Evolutionary conservation across 768 basidiomycete species (phyloP), one percentile per base, ranked within the genome.

Genomic region (Tylopilus balloui): DNA sequence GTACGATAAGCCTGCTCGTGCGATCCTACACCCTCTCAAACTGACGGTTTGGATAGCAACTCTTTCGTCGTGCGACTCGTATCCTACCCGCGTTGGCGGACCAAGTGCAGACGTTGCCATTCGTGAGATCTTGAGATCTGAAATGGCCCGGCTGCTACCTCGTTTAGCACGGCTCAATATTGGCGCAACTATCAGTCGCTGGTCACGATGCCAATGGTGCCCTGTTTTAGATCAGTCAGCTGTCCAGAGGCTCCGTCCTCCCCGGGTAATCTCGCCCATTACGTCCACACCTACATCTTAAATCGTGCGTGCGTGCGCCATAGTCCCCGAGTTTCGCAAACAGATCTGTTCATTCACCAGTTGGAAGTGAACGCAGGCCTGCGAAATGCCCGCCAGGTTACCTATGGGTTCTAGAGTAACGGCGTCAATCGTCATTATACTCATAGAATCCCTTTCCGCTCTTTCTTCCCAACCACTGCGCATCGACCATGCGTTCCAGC

Each of bases 381-480:
- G 27, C 27, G 27, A 32, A 14, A 4, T 32, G 31, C 15, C 31
- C 23, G 15, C 24, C 13, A 27, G 9, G 39, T 29, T 20, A 29
- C 19, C 28, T 15, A 21, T 14, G 28, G 17, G 23, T 12, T 20
- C 28, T 29, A 29, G 45, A 27, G 7, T 12, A 37, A 25, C 23
- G 24, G 24, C 15, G 28, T 56, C 49, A 62, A n/a, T 47, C 14
- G 5, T 63, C 56, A 0, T 62, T 53, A 60, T 96, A 96, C 54
- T 94, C 91, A 61, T 96, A 97, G 68, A 97, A 97, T 15, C 94
- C 93, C 66, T 87, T 92, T 4, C 93, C 92, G 50, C 80, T 90
- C 76, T 95, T 95, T 75, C 78, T 85, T 11, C 95, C 95, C 44
- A 88, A 77, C 89, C 90, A 98, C 42, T 87, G 84, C 17, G 95